Conservation (phyloP, 2,329 filamentous ascomycete species). For the Fusarium tuaranense region DNA sequence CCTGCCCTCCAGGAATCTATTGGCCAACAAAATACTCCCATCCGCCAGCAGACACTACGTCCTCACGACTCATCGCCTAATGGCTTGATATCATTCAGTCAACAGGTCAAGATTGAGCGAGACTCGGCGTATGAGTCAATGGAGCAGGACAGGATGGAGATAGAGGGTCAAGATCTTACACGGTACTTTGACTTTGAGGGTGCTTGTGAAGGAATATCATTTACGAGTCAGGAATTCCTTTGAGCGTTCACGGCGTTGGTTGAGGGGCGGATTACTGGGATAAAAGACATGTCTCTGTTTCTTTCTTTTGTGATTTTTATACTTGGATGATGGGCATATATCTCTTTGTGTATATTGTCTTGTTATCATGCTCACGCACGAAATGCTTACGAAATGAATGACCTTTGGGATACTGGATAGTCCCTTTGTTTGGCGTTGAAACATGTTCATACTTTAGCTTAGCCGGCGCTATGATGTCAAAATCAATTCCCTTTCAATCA, state of each 20-base stretch:
- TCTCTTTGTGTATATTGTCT: not conserved
- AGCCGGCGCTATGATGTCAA: not conserved
- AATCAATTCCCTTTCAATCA: not conserved
- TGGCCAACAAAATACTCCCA: not conserved
- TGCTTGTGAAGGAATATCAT: not conserved
- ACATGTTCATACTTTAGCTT: not conserved
- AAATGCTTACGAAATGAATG: not conserved
- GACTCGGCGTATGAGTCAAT: conserved; percentile 24
- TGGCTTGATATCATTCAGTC: not conserved
- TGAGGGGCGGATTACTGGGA: not conserved
- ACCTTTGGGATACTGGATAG: not conserved
- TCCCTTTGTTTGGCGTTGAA: not conserved
- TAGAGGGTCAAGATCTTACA: not conserved
- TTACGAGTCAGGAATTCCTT: not conserved
- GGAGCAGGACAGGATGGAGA: not conserved
- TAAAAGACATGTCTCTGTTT: not conserved
- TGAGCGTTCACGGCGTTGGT: not conserved
- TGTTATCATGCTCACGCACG: not conserved
- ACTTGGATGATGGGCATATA: not conserved
- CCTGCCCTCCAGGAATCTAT: conserved; percentile 13
- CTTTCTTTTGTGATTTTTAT: not conserved
- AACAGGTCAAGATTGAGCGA: conserved; percentile 14
- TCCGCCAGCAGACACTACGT: conserved; percentile 6
- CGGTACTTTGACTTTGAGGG: conserved; percentile 15
- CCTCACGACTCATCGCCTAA: conserved; percentile 1